Evolutionary conservation across 495 filamentous ascomycete species (phyloP), one percentile per base, ranked within the genome.

Genomic region (Podospora tetraspora): DNA sequence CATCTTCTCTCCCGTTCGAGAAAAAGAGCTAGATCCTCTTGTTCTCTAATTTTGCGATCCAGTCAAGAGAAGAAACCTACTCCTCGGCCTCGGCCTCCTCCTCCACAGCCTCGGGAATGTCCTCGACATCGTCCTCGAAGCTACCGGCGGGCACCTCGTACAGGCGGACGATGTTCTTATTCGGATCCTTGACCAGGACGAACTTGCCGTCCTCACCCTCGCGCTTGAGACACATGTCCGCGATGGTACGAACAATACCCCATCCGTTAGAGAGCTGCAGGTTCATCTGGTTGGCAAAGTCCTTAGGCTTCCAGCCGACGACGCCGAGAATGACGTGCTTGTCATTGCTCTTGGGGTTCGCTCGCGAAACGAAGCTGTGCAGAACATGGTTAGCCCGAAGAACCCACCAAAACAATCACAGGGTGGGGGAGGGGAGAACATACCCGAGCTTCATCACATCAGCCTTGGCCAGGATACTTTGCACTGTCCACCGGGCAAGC

Each of bases 271-370:
- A 89, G 56, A 98, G 87, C 77, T 92, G 94, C 70, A 99, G 81
- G 79, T 97, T 97, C 95, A 99, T 99, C 84, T 99, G 95, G 78
- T 87, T 85, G 62, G 96, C 96, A 74, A 99, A 97, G 74, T 99
- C 96, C 72, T 89, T 87, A 34, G 95, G 95, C 84, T 98, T 98
- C 88, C 97, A 97, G 80, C 92, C 92, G 6, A 96, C 87, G 65
- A 98, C 96, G 71, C 96, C 96, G 56, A 99, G 90, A 69, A 99
- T 88, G 75, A 98, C 91, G 79, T 99, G 95, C 69, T 88, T 89
- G 73, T 95, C 90, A 73, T 91, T 90, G 69, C 86, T 87, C 85
- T 95, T 94, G 66, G 96, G 93, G 81, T 92, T 96, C 67, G 87
- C 87, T 70, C 95, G 94, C 64, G 94, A 97, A 70, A 99, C 93